Evolutionary conservation across 2,329 filamentous ascomycete species (phyloP), one percentile per base, ranked within the genome.

Genomic region (Ophiocordyceps robertsii): DNA sequence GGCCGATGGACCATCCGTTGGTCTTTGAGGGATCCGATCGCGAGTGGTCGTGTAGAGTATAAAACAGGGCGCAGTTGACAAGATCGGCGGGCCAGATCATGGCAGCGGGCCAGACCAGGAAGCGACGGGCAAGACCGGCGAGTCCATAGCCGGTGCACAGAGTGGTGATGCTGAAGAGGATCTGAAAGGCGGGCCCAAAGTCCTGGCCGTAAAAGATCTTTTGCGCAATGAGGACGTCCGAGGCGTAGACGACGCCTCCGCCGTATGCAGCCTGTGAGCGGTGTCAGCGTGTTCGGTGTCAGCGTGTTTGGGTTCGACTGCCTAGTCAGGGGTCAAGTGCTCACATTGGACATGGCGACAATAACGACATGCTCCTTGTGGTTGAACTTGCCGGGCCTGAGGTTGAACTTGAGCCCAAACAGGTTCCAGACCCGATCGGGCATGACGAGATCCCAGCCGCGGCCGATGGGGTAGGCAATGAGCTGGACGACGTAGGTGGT

Each of bases 401-500:
- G 60, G 49, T 75, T 76, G 55, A 75, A 75, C 46, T 68, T 70
- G 46, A 73, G 44, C 14, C 73, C 73, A 43, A 67, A 68, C 8
- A 74, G 44, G 31, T 65, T 71, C 61, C 66, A 72, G 43, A 65
- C 63, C 46, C 65, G 66, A 45, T 72, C 65, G 12, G 73, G 73
- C 57, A 77, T 69, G 45, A 76, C 50, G 40, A 71, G 52, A 45
- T 76, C 72, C 71, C 73, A 75, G 29, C 63, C 63, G 27, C 68
- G 61, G 30, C 74, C 73, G 41, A 75, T 59, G 27, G 77, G 77
- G 51, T 77, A 81, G 10, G 75, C 73, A 40, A 80, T 61, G 37
- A 81, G 68, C 57, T 81, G 75, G 37, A 77, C 68, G 24, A 79
- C 74, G 46, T 78, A 77, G 14, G 75, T 77, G 5, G 72, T 75